phyloP scores from a whole-genome alignment of 2,329 filamentous ascomycete genomes.

The Epicoccum sorghinum region DNA sequence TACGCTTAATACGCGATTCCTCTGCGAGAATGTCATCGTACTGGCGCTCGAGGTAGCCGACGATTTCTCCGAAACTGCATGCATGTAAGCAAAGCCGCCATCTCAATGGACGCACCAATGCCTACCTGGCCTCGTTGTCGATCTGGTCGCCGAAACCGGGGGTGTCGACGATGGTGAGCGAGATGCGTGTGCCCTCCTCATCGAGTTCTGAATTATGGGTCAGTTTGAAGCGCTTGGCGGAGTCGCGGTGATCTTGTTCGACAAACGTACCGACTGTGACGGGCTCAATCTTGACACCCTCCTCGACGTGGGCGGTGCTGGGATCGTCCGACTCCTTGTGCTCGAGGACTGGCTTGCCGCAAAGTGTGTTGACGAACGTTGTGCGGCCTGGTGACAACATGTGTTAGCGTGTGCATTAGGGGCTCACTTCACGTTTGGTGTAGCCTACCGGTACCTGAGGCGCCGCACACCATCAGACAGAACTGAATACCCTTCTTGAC shows the following conservation, averaged over 20 bases:
- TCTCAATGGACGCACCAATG: background rate
- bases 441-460: slow-evolving; percentile 89
- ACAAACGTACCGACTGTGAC: slow-evolving; percentile 83
- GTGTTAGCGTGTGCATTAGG: slow-evolving; percentile 1
- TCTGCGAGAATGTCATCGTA: slow-evolving; percentile 99
- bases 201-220: slow-evolving; percentile 70
- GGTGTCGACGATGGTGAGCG: slow-evolving; percentile 96
- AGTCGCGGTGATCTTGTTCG: background rate
- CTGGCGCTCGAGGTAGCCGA: slow-evolving; percentile 97
- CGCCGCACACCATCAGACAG: slow-evolving; percentile 99
- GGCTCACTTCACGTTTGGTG: background rate
- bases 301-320: slow-evolving; percentile 85
- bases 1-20: slow-evolving; percentile 99
- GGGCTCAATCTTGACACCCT: slow-evolving; percentile 98
- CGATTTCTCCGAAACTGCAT: slow-evolving; percentile 92
- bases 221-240: background rate
- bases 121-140: slow-evolving; percentile 95
- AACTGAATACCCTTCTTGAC: slow-evolving; percentile 99
- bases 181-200: slow-evolving; percentile 97
- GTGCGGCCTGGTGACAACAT: slow-evolving; percentile 72
- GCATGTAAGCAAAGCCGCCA: slow-evolving; percentile 21
- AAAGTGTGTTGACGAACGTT: slow-evolving; percentile 99
- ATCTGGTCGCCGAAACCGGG: slow-evolving; percentile 98
- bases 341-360: slow-evolving; percentile 87
- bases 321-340: slow-evolving; percentile 95